These are phyloP conservation scores for Yamadazyma taylorii DNA, from an alignment of 1,139 yeast genomes.

Conservation along the genomic window DNA sequence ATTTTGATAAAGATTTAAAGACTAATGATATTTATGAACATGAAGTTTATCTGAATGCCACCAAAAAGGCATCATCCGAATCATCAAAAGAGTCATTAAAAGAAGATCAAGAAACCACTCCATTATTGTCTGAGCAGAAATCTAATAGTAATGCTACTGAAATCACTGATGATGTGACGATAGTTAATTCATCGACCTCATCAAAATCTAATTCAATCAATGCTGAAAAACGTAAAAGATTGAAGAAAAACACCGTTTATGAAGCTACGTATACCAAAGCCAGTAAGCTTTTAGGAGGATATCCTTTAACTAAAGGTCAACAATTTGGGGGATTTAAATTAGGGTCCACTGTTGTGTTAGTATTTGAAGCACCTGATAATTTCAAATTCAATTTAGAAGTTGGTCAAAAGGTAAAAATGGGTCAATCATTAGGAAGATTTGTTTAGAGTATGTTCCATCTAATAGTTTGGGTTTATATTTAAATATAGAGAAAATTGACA, in stretches of 20 bases:
- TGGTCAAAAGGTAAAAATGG: slow-evolving; percentile 83
- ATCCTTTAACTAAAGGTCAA: slow-evolving; percentile 86
- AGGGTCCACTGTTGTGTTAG: slow-evolving; percentile 93
- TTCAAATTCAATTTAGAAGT: slow-evolving; percentile 69
- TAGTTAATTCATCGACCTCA: neutral
- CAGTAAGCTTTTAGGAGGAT: slow-evolving; percentile 77
- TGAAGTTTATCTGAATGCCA: slow-evolving; percentile 37
- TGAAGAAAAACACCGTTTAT: slow-evolving; percentile 78
- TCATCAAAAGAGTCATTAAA: neutral
- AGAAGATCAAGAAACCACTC: slow-evolving; percentile 30
- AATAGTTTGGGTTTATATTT: slow-evolving; percentile 1
- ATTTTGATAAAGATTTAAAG: slow-evolving; percentile 86
- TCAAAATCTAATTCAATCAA: neutral
- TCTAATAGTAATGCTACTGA: slow-evolving; percentile 3
- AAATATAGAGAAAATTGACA: too few species aligned
- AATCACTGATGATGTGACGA: neutral
- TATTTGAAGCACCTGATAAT: slow-evolving; percentile 88
- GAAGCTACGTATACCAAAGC: slow-evolving; percentile 92
- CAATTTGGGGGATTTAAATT: slow-evolving; percentile 97
- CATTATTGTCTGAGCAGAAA: slow-evolving; percentile 23
- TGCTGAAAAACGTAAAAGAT: slow-evolving; percentile 29
- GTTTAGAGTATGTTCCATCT: slow-evolving; percentile 6
- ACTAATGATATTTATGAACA: slow-evolving; percentile 76
- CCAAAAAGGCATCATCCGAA: too few species aligned
- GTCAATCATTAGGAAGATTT: slow-evolving; percentile 71